A percentile compares a stretch with the other conserved stretches of the same genome.
phyloP scores from a whole-genome alignment of 352 stramenopile species.

The Pythium phragmitis region DNA sequence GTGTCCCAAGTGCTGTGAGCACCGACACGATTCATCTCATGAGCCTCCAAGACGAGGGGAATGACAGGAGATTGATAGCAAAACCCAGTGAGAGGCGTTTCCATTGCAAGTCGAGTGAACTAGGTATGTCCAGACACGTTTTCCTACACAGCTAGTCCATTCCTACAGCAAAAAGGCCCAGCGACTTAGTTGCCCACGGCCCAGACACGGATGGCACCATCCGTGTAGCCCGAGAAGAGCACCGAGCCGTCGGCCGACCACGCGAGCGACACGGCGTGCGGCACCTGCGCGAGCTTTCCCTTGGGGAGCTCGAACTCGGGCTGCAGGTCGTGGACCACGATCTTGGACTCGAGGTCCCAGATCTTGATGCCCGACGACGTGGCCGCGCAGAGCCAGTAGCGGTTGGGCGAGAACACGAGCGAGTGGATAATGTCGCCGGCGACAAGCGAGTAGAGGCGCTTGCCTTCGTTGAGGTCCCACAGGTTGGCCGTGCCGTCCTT shows the following conservation, averaged over 20 bases:
- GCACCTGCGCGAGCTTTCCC: constrained; percentile 93
- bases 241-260: constrained; percentile 98
- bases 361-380: constrained; percentile 99
- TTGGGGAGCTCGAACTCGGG: constrained; percentile 91
- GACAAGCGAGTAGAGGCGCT: constrained; percentile 99
- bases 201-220: constrained; percentile 98
- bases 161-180: not conserved
- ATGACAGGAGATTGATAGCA: not conserved
- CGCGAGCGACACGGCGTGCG: constrained; percentile 97
- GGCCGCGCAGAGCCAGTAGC: constrained; percentile 99
- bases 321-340: constrained; percentile 97
- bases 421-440: constrained; percentile 96
- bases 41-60: no score
- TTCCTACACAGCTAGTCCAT: no score
- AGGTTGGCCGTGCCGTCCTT: constrained; percentile 99
- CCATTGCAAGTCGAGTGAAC: no score
- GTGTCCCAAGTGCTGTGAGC: no score
- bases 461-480: constrained; percentile 99
- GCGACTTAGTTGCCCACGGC: constrained; percentile 82
- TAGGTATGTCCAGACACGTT: not conserved
- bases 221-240: constrained; percentile 99
- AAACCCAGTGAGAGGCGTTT: constrained; percentile 16
- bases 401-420: constrained; percentile 99
- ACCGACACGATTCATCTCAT: no score
- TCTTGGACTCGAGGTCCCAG: constrained; percentile 99